These are phyloP conservation scores for Phanerochaete carnosa DNA, from an alignment of 768 basidiomycete genomes.

Conservation along the genomic window DNA sequence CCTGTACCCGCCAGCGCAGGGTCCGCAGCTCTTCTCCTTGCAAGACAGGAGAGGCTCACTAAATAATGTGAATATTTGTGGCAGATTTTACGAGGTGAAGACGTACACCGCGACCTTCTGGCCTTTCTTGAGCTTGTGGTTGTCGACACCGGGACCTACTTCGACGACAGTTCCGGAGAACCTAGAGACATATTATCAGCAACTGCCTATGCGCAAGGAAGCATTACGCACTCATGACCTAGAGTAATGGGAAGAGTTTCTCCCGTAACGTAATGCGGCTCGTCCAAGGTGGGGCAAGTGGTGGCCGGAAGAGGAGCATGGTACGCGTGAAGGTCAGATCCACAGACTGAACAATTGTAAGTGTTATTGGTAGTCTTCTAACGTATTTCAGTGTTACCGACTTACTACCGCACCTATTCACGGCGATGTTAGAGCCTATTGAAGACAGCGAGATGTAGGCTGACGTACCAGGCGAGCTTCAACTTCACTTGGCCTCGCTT, in stretches of 20 bases:
- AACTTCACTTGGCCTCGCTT: conserved; percentile 40
- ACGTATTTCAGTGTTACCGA: background rate
- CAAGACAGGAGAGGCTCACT: conserved; percentile 45
- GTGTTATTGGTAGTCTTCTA: background rate
- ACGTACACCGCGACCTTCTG: conserved; percentile 20
- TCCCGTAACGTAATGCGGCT: conserved; percentile 35
- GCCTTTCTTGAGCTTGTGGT: conserved; percentile 8
- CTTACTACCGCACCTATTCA: conserved; percentile 6
- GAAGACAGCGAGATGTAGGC: background rate
- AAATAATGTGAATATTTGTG: conserved; percentile 4
- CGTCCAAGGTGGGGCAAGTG: conserved; percentile 27
- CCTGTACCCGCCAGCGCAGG: conserved; percentile 29
- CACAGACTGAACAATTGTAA: conserved; percentile 34
- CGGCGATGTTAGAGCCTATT: background rate
- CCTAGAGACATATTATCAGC: background rate
- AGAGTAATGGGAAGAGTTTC: conserved; percentile 39
- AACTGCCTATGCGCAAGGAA: background rate
- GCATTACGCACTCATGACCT: conserved; percentile 40
- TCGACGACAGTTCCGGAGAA: conserved; percentile 22
- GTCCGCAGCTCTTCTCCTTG: conserved; percentile 30
- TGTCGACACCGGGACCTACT: conserved; percentile 14
- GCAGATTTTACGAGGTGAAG: background rate
- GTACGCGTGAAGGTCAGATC: conserved; percentile 46
- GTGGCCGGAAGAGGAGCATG: conserved; percentile 21
- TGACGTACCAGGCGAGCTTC: conserved; percentile 25